Evolutionary conservation across 495 filamentous ascomycete species (phyloP), one percentile per base, ranked within the genome.

Genomic region (Penicillium angulare): DNA sequence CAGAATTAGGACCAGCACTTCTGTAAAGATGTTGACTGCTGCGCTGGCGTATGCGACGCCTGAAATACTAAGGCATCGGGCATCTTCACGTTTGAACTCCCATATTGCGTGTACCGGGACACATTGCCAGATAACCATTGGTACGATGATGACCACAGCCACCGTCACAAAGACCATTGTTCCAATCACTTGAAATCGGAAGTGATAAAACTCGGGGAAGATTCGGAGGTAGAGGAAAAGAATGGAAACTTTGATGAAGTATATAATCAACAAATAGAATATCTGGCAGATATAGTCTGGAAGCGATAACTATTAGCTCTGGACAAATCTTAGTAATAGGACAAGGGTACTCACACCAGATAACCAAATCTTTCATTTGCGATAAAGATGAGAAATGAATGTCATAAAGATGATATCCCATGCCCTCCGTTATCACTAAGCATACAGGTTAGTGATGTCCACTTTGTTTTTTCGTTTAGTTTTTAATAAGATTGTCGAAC

Each of bases 181-280:
- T 6, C 12, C 33, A 20, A 49, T 41, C 7, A 53, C 50, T 13
- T 33, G 46, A 1, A 9, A 7, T 27, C 38, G 40, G 31, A 36
- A 51, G 3, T 31, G 3, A 6, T 32, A 43, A 34, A 53, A 36
- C 20, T 51, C 16, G 12, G 47, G 47, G 31, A 59, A 59, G 13
- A 59, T 44, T n/a, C 56, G 56, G 17, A 59, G 34, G 32, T 59
- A 59, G 10, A 59, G 48, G 22, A 34, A 52, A 9, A 59, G 47
- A 22, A 59, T 56, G 5, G 56, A 59, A 6, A 56, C 35, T 21
- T 59, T 59, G 52, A 56, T 54, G 18, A 59, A 52, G 42, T 45
- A 49, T 13, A 59, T 50, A 8, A 33, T 48, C 0, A 56, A 16
- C 3, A 35, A 15, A 18, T 35, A 56, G 48, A 53, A 53, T 4